Evolutionary conservation across 2,329 filamentous ascomycete genomes (phyloP).

Genomic region (Daldinia eschscholtzii): DNA sequence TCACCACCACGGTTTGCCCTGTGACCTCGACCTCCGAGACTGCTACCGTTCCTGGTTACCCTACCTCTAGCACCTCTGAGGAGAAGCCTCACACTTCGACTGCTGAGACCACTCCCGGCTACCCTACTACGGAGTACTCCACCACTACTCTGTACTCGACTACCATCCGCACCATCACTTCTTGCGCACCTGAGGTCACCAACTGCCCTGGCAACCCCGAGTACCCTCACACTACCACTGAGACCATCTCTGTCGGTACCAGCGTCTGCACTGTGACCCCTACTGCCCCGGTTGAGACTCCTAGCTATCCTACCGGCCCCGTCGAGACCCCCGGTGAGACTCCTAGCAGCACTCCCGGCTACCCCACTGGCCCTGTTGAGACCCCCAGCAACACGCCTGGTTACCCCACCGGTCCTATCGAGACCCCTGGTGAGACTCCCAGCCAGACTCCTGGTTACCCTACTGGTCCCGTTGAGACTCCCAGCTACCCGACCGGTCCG

Average conservation of each 20-base stretch:
- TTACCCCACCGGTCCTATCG: not conserved
- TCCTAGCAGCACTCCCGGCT: not conserved
- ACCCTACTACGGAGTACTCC: not conserved
- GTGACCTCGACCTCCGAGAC: conserved; percentile 26
- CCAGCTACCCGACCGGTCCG: not conserved
- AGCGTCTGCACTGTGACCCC: conserved; percentile 38
- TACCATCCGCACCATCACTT: conserved; percentile 31
- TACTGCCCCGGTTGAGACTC: not conserved
- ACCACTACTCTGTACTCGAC: conserved; percentile 43
- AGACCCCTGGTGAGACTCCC: not conserved
- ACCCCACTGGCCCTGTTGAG: not conserved
- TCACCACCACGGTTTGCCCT: conserved; percentile 39
- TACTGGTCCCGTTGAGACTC: not conserved
- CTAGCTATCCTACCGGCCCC: conserved; percentile 13
- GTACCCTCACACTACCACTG: conserved; percentile 32
- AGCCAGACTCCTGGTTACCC: not conserved
- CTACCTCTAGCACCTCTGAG: conserved; percentile 9
- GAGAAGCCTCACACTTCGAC: not conserved
- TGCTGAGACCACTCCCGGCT: not conserved
- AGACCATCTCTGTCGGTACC: conserved; percentile 36
- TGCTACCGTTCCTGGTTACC: not conserved
- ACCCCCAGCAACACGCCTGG: not conserved
- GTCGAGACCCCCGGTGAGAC: not conserved
- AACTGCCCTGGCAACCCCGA: conserved; percentile 34
- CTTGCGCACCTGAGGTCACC: conserved; percentile 33